Base-by-base conservation (phyloP, 2,329 filamentous ascomycete species). In the Lasiodiplodia gonubiensis region DNA sequence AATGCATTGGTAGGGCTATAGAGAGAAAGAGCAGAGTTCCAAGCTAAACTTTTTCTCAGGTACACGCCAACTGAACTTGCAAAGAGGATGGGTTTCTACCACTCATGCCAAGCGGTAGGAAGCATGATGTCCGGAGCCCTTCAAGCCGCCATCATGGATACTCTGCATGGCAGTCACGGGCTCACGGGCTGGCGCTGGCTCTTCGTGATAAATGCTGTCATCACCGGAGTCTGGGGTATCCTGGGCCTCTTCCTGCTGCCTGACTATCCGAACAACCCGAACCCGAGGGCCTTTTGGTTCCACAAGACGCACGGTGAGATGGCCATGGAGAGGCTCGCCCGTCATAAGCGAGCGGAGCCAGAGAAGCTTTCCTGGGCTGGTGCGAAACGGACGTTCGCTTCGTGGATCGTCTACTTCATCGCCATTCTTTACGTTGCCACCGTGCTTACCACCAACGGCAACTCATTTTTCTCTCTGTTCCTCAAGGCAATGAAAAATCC, bases 1-100 rank as follows among this genome's bases (percentile, higher is more conserved):
- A 2, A 46, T n/a, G 6, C 10, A 46, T 6, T 46, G 42, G 42
- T 46, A 46, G 11, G 42, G 2, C 37, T 1, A n/a, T 1, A 4
- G 12, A 8, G 10, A 7, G n/a, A 8, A 18, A 8, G 10, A 11
- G 0, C 2, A 10, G 4, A 10, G 2, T 1, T 21, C 0, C 16
- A 1, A n/a, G n/a, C 18, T 46, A n/a, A 46, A 3, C 2, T 10
- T 6, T 10, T 8, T 10, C 18, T 18, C 42, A 46, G 42, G 42
- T 46, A 46, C 16, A 46, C 42, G 7, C 42, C 42, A 7, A 46
- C 6, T 3, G 42, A 46, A 21, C 42, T 46, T 7, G 42, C 42
- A 8, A 46, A 46, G 12, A 18, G 42, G 8, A 46, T 46, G 42
- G 42, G 42, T 0, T 46, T 46, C 42, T 46, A 46, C 42, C 42